Evolutionary conservation across 2,329 filamentous ascomycete species (phyloP).

Genomic region (Aureobasidium namibiae): DNA sequence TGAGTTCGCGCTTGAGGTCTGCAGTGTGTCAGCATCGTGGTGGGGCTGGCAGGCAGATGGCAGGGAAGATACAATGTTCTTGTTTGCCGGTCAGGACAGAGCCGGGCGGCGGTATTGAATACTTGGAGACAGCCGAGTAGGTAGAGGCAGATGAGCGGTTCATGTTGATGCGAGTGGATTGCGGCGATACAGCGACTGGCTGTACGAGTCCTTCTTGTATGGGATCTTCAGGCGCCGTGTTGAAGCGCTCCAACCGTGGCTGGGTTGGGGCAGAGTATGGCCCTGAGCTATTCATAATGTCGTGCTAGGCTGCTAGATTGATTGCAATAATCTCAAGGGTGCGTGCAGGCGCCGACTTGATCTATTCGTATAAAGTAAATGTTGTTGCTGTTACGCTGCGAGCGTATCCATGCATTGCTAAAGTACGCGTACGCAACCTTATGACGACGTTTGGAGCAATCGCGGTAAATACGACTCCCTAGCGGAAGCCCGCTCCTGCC

Average conservation of each 20-base stretch:
- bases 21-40: conserved; percentile 11
- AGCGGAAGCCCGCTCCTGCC: not conserved
- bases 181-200: conserved; percentile 3
- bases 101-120: conserved; percentile 44
- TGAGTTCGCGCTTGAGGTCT: conserved; percentile 95
- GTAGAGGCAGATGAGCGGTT: conserved; percentile 16
- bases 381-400: not conserved
- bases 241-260: conserved; percentile 14
- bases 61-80: conserved; percentile 69
- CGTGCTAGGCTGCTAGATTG: not conserved
- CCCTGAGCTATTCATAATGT: not conserved
- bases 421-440: not conserved
- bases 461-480: not conserved
- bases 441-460: not conserved
- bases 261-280: not conserved
- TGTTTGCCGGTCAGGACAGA: conserved; percentile 83
- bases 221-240: conserved; percentile 16
- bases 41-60: not conserved
- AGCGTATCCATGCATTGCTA: not conserved
- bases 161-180: conserved; percentile 11
- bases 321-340: not conserved
- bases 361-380: not conserved
- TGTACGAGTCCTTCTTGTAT: conserved; percentile 7
- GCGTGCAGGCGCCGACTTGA: not conserved
- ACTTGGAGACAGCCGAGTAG: conserved; percentile 27